phyloP scores from a whole-genome alignment of 768 basidiomycete genomes.

The Auricularia cornea region DNA sequence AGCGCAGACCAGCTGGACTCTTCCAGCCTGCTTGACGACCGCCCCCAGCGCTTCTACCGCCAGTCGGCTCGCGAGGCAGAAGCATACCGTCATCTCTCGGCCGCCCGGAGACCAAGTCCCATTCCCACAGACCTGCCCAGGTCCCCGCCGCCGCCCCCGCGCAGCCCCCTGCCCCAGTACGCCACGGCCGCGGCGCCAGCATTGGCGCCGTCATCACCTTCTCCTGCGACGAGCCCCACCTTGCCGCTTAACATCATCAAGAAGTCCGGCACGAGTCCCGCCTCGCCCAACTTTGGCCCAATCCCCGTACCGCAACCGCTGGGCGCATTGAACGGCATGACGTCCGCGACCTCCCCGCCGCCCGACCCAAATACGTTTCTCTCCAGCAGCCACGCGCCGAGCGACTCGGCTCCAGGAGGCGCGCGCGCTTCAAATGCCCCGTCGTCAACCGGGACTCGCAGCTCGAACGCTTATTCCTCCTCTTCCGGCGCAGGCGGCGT shows the following conservation, averaged over 20 bases:
- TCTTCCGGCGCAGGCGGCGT: background rate
- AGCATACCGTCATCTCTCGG: background rate
- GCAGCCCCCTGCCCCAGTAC: background rate
- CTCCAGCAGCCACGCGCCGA: background rate
- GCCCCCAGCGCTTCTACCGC: background rate
- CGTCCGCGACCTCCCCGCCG: background rate
- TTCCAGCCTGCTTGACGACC: background rate
- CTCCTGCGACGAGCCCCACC: background rate
- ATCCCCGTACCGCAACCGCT: background rate
- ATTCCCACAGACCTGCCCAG: background rate
- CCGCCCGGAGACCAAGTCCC: background rate
- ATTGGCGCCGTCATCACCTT: background rate
- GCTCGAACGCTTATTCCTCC: background rate
- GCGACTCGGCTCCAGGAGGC: background rate
- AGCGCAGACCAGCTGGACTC: background rate
- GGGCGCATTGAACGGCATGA: background rate
- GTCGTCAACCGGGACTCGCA: background rate
- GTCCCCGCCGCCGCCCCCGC: background rate
- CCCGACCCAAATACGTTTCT: background rate
- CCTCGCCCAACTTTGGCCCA: background rate
- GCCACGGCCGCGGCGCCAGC: background rate
- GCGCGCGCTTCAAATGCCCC: background rate
- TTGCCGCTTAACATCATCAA: background rate
- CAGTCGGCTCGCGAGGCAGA: background rate
- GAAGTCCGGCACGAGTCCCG: background rate